Base-by-base conservation (phyloP, 2,329 filamentous ascomycete species). In the Fusarium protoensiforme region DNA sequence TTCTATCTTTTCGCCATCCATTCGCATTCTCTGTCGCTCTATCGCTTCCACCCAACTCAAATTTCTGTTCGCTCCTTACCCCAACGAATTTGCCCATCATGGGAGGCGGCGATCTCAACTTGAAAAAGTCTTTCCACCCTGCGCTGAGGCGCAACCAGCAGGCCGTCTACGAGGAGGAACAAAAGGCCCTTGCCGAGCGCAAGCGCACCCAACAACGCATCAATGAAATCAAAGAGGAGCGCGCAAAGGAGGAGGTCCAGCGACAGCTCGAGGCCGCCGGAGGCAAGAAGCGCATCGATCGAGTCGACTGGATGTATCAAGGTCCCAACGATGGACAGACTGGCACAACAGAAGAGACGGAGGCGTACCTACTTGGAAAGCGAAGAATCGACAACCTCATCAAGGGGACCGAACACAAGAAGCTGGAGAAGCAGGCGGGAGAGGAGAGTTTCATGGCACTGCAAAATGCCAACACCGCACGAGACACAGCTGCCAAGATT, bases 271-370 rank as follows among this genome's bases (percentile, higher is more conserved):
- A 98, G 83, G 92, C 93, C 3, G 93, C 95, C 1, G 96, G 96
- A 39, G 95, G 95, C 64, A 91, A 89, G 77, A 95, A 94, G 79
- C 89, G 92, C 61, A 85, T 93, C 33, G 92, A 96, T 77, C 91
- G 95, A 38, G 96, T 99, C 29, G 96, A 98, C 78, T 99, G 96
- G 94, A 98, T 99, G 94, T 99, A 99, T 83, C 91, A 93, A 77
- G 96, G 96, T 1, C 95, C 96, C 9, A 93, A 92, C 58, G 87
- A 90, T 78, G 94, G 94, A 38, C 92, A 93, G 78, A 86, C 87
- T n/a, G 93, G 92, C 33, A 94, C 90, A 41, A 90, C 89, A 6
- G 96, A 98, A 81, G 96, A 98, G 83, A 95, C 94, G 84, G 96
- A 99, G 80, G 94, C 93, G 5, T 99, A 97, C 81, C 84, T 99